Base-by-base conservation (phyloP, 2,329 filamentous ascomycete species). In the Trichothecium sympodiale region DNA sequence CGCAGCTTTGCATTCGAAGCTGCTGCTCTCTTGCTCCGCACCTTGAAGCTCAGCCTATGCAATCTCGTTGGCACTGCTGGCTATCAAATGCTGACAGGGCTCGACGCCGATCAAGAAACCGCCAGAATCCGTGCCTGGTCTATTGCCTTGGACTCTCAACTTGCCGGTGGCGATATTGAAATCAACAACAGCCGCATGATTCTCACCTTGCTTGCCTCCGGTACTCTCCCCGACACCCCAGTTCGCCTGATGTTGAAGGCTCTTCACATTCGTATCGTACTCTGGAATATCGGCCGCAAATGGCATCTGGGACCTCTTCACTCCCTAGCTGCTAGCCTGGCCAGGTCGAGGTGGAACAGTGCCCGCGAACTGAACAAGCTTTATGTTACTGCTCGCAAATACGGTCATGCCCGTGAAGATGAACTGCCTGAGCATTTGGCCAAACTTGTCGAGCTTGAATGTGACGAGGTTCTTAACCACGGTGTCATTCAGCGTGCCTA, bases 91-190 rank as follows among this genome's bases (percentile, higher is more conserved):
- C 61, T 94, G 28, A 89, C 83, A 3, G 85, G 86, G 1, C 74
- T 83, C 33, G 89, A 81, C 2, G 77, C 82, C 45, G 86, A 94
- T 39, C 80, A 94, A 54, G 89, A 95, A 55, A 75, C 73, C 35
- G 88, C 85, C 6, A 76, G 89, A 18, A 73, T 94, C 49, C 91
- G 94, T 60, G 85, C 87, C 0, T 96, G 89, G 89, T 74, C 81
- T 25, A 94, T 94, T 49, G 88, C 88, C 12, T 72, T 95, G 37
- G 89, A 96, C 56, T 87, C 89, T 17, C 89, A 95, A 55, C 70
- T 96, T 15, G 85, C 85, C 8, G 89, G 89, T 29, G 88, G 89
- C 12, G 89, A 95, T 56, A 74, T 80, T 8, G 84, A 94, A 54
- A 83, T 95, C 46, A 94, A 82, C 65, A 87, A 83, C 57, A 87